Base-by-base conservation (phyloP, 345 rosid species). In the Geranium brycei region DNA sequence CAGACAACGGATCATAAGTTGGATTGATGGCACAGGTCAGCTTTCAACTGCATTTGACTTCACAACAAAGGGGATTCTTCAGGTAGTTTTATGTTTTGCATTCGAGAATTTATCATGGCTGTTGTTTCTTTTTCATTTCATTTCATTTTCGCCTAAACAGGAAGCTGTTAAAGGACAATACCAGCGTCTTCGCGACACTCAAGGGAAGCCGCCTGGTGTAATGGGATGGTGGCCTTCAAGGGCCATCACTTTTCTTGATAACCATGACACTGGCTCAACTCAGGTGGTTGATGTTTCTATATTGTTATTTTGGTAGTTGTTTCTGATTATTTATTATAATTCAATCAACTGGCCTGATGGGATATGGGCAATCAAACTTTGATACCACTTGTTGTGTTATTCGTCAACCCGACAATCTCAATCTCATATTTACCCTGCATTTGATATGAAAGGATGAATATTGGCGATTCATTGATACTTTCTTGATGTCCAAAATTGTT, bases 211-310 rank as follows among this genome's bases (percentile, higher is more conserved):
- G 51, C 91, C 96, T 0, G 95, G 96, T 61, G 87, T 89, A 67
- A 76, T 91, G 82, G 98, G 95, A 69, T 85, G 85, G 98, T 91
- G 98, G 98, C 89, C 96, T 64, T 91, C 92, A 19, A 87, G 96
- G 80, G 80, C 95, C 30, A 91, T 85, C 62, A 87, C 98, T 6
- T 87, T 89, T 73, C 77, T 91, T 23, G 98, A 91, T 69, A 91
- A 89, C 74, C 98, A 91, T 64, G 95, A 89, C 69, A 91, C 96
- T 62, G 96, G 96, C 70, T 91, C 98, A 72, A 87, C 96, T 31
- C 95, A 89, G 92, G 95, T 85, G 68, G 59, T 57, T 14, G 5
- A 58, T 47, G 5, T 23, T 6, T 30, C 28, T 17, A 17, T 69
- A 23, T 51, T 51, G 5, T 4, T 35, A 4, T 35, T 35, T 35